Evolutionary conservation across 2,329 filamentous ascomycete genomes (phyloP).

Genomic region (Lachnellula willkommii): DNA sequence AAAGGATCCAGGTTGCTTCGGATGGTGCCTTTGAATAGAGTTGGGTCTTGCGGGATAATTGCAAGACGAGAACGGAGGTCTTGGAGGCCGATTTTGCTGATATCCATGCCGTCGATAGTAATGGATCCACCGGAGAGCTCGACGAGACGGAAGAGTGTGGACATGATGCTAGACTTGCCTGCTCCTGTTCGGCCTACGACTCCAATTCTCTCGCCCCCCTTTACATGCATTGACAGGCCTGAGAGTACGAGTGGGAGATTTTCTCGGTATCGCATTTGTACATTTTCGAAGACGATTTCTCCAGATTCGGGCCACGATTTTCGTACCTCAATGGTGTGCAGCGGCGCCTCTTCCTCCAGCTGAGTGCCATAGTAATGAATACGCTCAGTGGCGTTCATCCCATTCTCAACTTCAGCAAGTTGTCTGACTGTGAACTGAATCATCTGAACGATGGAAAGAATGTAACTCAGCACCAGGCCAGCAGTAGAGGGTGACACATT

Average conservation of each 20-base stretch:
- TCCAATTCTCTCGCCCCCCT: conserved; percentile 72
- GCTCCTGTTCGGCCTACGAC: conserved; percentile 78
- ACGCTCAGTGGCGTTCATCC: conserved; percentile 95
- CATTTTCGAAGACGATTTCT: conserved; percentile 69
- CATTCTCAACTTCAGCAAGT: conserved; percentile 91
- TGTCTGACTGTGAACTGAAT: conserved; percentile 93
- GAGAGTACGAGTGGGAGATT: conserved; percentile 68
- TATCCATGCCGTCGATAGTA: conserved; percentile 62
- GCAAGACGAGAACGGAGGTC: conserved; percentile 71
- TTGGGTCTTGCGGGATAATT: conserved; percentile 82
- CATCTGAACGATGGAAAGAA: conserved; percentile 89
- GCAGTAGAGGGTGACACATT: conserved; percentile 76
- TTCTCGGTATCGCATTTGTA: conserved; percentile 72
- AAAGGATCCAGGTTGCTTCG: conserved; percentile 78
- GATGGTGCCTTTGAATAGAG: conserved; percentile 75
- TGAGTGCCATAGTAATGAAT: conserved; percentile 83
- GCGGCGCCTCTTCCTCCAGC: conserved; percentile 83
- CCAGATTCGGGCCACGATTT: conserved; percentile 80
- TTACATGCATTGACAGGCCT: conserved; percentile 65
- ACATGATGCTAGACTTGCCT: conserved; percentile 81
- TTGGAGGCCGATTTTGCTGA: conserved; percentile 66
- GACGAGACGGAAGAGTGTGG: conserved; percentile 70
- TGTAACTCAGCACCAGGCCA: conserved; percentile 87
- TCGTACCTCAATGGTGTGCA: conserved; percentile 68
- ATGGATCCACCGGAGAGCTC: conserved; percentile 60